Evolutionary conservation across 768 basidiomycete species (phyloP), one percentile per base, ranked within the genome.

Genomic region (Mycena galopus): DNA sequence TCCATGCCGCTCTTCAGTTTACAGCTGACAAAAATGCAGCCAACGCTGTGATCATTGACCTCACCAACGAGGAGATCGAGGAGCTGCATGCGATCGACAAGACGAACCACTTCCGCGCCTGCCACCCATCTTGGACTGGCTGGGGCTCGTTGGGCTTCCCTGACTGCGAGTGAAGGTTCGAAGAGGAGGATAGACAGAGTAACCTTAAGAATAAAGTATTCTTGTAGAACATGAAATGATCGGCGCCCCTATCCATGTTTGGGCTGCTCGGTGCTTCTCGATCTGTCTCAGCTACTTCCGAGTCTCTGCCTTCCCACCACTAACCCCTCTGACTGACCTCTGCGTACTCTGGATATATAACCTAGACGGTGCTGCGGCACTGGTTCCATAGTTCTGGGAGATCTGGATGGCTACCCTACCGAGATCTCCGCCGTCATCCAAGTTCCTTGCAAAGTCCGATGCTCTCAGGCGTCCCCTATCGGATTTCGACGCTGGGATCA

Each of bases 401-500:
- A 32, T 10, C 55, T 61, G 47, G 30, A 73, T 73, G 72, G 67
- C 67, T 10, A 75, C 74, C 8, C 71, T 75, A 10, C 74, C 74
- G 4, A 47, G 74, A 32, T 75, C 74, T 39, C 74, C 74, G 3
- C 69, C 50, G 12, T 42, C 69, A 16, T 75, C 73, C 39, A 63
- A 11, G 61, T 21, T 32, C n/a, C 21, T 62, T 11, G 16, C 7
- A 16, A 23, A 33, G 1, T 51, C 63, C 17, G 37, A 51, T 11
- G 60, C 59, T 1, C 39, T 63, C 8, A 27, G 55, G 6, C 78
- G 77, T 47, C 84, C 84, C 42, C 81, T 81, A 44, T 85, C 85
- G 73, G 89, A 89, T 60, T 94, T 95, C 76, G 94, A 94, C 78
- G 88, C 90, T 1, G 93, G 94, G 4, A 87, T 95, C 79, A 94